Percentiles rank a stretch among this genome's conserved stretches.
Conservation (phyloP, 805 yeast species). For the Blastobotrys peoriensis region DNA sequence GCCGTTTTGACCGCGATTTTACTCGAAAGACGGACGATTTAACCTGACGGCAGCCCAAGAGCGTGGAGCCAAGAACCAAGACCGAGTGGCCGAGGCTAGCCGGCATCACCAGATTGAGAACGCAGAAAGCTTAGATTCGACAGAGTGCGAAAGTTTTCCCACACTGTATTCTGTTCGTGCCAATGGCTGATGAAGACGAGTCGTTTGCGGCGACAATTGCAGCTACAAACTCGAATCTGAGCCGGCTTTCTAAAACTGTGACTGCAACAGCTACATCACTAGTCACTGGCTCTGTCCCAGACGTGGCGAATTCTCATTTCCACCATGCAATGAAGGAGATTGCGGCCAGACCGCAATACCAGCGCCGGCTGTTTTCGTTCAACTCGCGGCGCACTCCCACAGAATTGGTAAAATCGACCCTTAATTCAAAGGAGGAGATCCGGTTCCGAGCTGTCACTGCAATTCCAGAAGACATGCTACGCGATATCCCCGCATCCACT, state of each 20-base stretch:
- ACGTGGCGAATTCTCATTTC: conserved; percentile 35
- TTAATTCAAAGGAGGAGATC: conserved; percentile 31
- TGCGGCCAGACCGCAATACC: conserved; percentile 35
- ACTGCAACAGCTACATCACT: conserved; percentile 34
- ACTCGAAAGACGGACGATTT: too few species aligned
- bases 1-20: too few species aligned
- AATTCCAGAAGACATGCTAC: conserved; percentile 57
- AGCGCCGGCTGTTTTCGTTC: conserved; percentile 33
- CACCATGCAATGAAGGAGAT: conserved; percentile 43
- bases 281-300: conserved; percentile 21
- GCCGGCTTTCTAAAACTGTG: conserved; percentile 33
- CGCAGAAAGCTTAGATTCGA: too few species aligned
- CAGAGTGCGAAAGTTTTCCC: too few species aligned
- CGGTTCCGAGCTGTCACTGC: conserved; percentile 45
- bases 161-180: too few species aligned
- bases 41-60: too few species aligned
- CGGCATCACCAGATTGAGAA: too few species aligned
- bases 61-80: too few species aligned
- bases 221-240: conserved; percentile 33
- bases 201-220: conserved; percentile 33
- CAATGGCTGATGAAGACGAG: too few species aligned
- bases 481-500: conserved; percentile 42
- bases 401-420: conserved; percentile 27
- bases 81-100: too few species aligned
- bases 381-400: conserved; percentile 27